phyloP scores from a whole-genome alignment of 306 rosid genomes.

The Lathyrus oleraceus region DNA sequence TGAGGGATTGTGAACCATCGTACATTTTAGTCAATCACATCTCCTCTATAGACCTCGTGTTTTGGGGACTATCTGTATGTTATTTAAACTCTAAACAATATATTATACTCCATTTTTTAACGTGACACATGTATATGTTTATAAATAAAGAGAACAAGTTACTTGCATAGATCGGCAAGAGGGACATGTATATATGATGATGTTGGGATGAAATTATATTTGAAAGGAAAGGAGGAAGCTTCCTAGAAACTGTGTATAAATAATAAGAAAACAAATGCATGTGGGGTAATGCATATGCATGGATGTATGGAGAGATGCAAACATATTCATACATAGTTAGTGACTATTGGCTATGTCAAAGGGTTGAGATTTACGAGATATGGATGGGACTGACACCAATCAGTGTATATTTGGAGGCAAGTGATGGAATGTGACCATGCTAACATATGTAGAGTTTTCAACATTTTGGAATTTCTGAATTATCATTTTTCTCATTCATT shows the following conservation, averaged over 20 bases:
- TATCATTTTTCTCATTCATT: background rate
- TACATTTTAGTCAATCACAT: too few species aligned
- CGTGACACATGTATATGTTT: background rate
- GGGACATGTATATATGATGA: background rate
- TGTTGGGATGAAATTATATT: background rate
- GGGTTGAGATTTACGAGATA: background rate
- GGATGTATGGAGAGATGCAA: background rate
- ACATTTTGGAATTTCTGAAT: background rate
- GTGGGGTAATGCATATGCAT: slow-evolving; percentile 1
- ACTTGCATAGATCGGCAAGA: background rate
- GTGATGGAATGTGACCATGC: background rate
- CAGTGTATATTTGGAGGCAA: background rate
- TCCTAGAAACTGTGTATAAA: background rate
- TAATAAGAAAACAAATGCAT: slow-evolving; percentile 13
- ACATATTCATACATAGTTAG: background rate
- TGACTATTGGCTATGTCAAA: slow-evolving; percentile 1
- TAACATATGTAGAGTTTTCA: slow-evolving; percentile 1
- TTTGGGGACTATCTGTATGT: background rate
- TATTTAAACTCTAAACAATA: background rate
- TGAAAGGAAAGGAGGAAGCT: slow-evolving; percentile 21
- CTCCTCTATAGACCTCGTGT: too few species aligned
- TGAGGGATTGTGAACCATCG: too few species aligned
- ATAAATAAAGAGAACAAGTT: background rate
- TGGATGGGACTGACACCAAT: slow-evolving; percentile 10
- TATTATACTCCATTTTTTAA: background rate